Evolutionary conservation across 768 basidiomycete species (phyloP).

Genomic region (Leccinum imitatum): DNA sequence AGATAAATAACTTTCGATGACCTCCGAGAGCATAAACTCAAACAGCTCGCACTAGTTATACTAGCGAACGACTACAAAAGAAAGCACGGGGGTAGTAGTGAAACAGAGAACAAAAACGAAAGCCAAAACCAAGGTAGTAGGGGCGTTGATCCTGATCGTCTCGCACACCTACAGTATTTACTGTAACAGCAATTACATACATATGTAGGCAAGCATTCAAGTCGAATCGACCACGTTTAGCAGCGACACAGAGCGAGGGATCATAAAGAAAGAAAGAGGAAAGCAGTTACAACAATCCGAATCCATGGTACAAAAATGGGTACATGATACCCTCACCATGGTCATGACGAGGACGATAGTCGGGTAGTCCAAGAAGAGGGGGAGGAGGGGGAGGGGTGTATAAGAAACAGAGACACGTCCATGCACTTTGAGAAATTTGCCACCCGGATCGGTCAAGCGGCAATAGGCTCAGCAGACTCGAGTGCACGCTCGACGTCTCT

Average conservation of each 20-base stretch:
- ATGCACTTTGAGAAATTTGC: not conserved
- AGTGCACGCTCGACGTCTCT: conserved; percentile 30
- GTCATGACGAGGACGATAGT: not conserved
- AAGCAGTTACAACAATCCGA: not conserved
- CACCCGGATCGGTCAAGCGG: conserved; percentile 8
- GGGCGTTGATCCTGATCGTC: not conserved
- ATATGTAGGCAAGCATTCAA: not conserved
- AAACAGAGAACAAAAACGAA: not conserved
- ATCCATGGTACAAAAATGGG: not conserved
- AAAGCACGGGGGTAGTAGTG: too few species aligned
- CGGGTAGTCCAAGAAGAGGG: not conserved
- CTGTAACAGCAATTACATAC: not conserved
- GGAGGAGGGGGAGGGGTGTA: not conserved
- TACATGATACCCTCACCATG: not conserved
- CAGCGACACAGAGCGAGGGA: not conserved
- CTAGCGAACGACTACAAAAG: too few species aligned
- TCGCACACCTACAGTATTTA: not conserved
- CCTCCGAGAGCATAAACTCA: too few species aligned
- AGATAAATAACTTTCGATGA: too few species aligned
- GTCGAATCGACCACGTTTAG: not conserved
- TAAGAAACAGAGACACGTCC: not conserved
- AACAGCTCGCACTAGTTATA: too few species aligned
- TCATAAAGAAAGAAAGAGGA: not conserved
- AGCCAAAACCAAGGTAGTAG: not conserved
- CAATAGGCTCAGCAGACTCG: conserved; percentile 8